Evolutionary conservation across 306 rosid genomes (phyloP).

Genomic region (Erythrophleum fordii): DNA sequence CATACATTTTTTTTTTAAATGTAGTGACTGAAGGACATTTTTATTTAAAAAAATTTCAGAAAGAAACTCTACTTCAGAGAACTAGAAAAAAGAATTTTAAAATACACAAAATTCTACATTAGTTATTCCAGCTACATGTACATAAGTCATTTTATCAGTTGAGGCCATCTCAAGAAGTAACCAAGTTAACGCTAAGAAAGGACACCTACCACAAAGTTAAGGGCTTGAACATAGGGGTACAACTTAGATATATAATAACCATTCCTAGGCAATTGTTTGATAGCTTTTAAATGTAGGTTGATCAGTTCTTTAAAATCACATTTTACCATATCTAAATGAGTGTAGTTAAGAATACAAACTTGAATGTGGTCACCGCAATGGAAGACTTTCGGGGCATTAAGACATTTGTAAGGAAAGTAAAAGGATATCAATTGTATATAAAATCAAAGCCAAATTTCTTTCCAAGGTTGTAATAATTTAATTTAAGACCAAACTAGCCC

Average conservation of each 20-base stretch:
- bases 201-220: not conserved
- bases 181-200: not conserved
- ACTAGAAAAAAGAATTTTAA: not conserved
- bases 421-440: constrained; percentile 22
- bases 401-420: constrained; percentile 58
- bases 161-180: not conserved
- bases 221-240: not conserved
- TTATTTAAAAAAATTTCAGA: not conserved
- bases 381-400: constrained; percentile 63
- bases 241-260: not conserved
- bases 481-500: constrained; percentile 4
- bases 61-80: not conserved
- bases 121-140: no score
- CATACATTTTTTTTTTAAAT: not conserved
- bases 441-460: constrained; percentile 19
- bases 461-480: constrained; percentile 5
- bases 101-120: constrained; percentile 82
- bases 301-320: not conserved
- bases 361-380: constrained; percentile 75
- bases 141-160: no score
- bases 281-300: not conserved
- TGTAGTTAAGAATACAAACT: constrained; percentile 49
- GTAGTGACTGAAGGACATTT: not conserved
- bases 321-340: not conserved
- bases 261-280: not conserved